phyloP scores from a whole-genome alignment of 345 rosid genomes.

The Eucalyptus globulus region DNA sequence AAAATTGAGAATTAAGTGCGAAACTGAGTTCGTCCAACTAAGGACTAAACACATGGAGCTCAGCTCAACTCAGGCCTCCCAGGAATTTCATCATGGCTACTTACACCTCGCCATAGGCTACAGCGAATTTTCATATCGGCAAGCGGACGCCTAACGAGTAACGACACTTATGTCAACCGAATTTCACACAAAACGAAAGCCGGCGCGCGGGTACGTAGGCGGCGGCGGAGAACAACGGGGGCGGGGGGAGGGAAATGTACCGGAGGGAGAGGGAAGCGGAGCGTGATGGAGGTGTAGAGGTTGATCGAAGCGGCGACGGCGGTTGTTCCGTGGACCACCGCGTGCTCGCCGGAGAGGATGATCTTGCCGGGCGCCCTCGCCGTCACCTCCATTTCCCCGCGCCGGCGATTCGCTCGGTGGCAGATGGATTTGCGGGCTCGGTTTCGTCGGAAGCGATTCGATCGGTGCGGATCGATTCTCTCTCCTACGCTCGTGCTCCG shows the following conservation, averaged over 20 bases:
- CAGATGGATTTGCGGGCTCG: background rate
- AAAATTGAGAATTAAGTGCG: background rate
- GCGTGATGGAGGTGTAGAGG: constrained; percentile 57
- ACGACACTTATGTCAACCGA: background rate
- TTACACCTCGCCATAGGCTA: background rate
- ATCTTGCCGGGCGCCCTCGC: constrained; percentile 94
- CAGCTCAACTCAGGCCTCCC: background rate
- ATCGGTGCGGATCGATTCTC: background rate
- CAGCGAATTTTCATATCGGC: background rate
- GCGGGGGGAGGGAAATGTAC: background rate
- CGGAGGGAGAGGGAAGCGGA: constrained; percentile 43
- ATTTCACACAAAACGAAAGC: background rate
- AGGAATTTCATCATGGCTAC: background rate
- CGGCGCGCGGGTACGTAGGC: background rate
- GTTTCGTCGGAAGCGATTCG: background rate
- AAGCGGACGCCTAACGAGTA: background rate
- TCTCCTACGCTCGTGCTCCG: background rate
- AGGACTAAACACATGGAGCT: background rate
- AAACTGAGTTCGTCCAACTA: background rate
- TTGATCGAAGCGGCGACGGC: constrained; percentile 89
- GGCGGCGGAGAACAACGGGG: too few relatives aligned
- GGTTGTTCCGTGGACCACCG: constrained; percentile 91
- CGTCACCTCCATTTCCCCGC: constrained; percentile 58
- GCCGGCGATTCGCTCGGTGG: background rate
- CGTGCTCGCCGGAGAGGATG: constrained; percentile 93